These are phyloP conservation scores for Pichia ethanolica DNA, from an alignment of 805 yeast genomes.

Conservation along the genomic window DNA sequence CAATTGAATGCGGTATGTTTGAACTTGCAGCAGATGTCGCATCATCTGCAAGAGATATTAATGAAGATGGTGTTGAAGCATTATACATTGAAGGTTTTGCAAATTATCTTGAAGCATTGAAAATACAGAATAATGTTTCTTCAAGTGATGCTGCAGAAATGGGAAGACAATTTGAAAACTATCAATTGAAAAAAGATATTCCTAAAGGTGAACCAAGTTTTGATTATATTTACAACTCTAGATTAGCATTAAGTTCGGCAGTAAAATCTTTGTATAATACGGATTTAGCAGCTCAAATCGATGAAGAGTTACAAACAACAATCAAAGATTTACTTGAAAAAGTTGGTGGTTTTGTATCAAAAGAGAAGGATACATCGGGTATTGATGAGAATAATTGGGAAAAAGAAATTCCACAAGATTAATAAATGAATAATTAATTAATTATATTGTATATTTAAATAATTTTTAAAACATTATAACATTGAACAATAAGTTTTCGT, in stretches of 20 bases:
- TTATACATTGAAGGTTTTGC: conserved; percentile 81
- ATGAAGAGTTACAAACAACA: conserved; percentile 52
- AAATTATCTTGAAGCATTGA: conserved; percentile 41
- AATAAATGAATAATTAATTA: not conserved
- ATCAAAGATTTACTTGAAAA: conserved; percentile 41
- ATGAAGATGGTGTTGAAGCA: conserved; percentile 77
- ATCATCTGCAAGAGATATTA: conserved; percentile 59
- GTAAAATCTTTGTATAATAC: conserved; percentile 28
- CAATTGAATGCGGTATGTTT: conserved; percentile 68
- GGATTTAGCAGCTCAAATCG: conserved; percentile 36
- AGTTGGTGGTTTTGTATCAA: conserved; percentile 48
- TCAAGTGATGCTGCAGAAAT: conserved; percentile 15
- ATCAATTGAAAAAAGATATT: conserved; percentile 19
- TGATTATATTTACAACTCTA: conserved; percentile 28
- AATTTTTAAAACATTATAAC: not conserved
- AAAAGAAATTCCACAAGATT: conserved; percentile 31
- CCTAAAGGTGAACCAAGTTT: conserved; percentile 26
- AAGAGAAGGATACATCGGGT: conserved; percentile 30
- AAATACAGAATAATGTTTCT: conserved; percentile 21
- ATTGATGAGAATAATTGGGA: conserved; percentile 45
- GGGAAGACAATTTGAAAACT: conserved; percentile 36
- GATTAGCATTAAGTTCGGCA: conserved; percentile 33
- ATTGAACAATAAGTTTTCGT: too few species aligned
- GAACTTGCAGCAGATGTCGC: conserved; percentile 65
- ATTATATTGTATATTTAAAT: not conserved